Evolutionary conservation across 805 yeast genomes (phyloP).

Genomic region (Candida taoyuanica): DNA sequence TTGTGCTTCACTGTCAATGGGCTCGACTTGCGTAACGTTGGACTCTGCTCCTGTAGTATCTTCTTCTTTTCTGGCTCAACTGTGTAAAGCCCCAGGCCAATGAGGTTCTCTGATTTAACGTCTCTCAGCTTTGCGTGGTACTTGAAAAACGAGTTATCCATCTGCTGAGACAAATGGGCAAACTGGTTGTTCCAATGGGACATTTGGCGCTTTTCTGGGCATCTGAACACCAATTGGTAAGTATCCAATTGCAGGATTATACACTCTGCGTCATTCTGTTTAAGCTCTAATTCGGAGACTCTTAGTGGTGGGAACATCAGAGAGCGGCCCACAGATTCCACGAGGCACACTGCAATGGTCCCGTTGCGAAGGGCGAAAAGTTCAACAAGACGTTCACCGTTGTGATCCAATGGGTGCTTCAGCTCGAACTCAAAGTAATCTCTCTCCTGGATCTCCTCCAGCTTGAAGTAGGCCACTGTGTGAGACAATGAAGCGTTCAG

Average conservation of each 20-base stretch:
- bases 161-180: constrained; percentile 5
- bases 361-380: constrained; percentile 17
- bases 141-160: constrained; percentile 2
- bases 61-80: neutral
- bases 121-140: constrained; percentile 9
- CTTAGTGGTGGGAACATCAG: constrained; percentile 23
- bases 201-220: constrained; percentile 24
- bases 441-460: constrained; percentile 18
- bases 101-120: constrained; percentile 9
- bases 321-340: constrained; percentile 23
- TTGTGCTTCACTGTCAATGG: constrained; percentile 18
- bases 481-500: constrained; percentile 5
- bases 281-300: constrained; percentile 12
- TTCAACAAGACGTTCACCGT: constrained; percentile 15
- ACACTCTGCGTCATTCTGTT: constrained; percentile 11
- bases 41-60: constrained; percentile 2
- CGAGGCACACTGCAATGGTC: constrained; percentile 21
- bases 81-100: constrained; percentile 22
- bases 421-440: constrained; percentile 24
- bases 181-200: constrained; percentile 20
- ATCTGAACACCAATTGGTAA: constrained; percentile 12
- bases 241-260: constrained; percentile 3
- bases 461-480: constrained; percentile 19
- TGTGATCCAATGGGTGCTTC: constrained; percentile 7
- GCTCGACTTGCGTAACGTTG: constrained; percentile 16